These are phyloP conservation scores for Suhomyces tanzawaensis DNA, from an alignment of 805 yeast species.

Conservation along the genomic window DNA sequence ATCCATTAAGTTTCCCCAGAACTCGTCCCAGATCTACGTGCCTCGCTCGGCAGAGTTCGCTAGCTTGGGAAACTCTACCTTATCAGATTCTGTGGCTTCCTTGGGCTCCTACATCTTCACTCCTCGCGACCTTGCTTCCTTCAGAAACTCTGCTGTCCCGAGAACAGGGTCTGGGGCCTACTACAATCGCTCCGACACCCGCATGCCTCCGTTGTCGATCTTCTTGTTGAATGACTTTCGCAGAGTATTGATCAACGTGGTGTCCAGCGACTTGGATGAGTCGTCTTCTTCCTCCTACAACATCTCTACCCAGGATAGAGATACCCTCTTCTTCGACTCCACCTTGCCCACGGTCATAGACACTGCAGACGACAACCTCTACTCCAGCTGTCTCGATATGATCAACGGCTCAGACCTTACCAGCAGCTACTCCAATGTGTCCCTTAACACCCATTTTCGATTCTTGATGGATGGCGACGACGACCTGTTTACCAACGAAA, in stretches of 20 bases:
- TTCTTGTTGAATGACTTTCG: constrained; percentile 27
- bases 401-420: background rate
- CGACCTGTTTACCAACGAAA: constrained; percentile 34
- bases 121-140: constrained; percentile 23
- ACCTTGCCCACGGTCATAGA: constrained; percentile 2
- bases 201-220: constrained; percentile 27
- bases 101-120: constrained; percentile 23
- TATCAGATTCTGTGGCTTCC: constrained; percentile 21
- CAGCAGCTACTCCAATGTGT: constrained; percentile 11
- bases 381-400: background rate
- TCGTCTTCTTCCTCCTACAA: constrained; percentile 21
- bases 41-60: constrained; percentile 1
- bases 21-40: background rate
- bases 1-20: background rate
- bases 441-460: constrained; percentile 24
- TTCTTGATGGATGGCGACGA: constrained; percentile 33
- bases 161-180: constrained; percentile 6
- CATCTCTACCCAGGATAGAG: constrained; percentile 20
- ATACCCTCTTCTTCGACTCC: constrained; percentile 14
- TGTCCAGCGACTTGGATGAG: constrained; percentile 19
- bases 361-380: constrained; percentile 2
- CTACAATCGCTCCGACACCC: constrained; percentile 21
- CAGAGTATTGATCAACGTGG: constrained; percentile 27
- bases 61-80: constrained; percentile 27
- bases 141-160: constrained; percentile 1